Base-by-base conservation (phyloP, 495 filamentous ascomycete genomes). In the Entonaema liquescens region DNA sequence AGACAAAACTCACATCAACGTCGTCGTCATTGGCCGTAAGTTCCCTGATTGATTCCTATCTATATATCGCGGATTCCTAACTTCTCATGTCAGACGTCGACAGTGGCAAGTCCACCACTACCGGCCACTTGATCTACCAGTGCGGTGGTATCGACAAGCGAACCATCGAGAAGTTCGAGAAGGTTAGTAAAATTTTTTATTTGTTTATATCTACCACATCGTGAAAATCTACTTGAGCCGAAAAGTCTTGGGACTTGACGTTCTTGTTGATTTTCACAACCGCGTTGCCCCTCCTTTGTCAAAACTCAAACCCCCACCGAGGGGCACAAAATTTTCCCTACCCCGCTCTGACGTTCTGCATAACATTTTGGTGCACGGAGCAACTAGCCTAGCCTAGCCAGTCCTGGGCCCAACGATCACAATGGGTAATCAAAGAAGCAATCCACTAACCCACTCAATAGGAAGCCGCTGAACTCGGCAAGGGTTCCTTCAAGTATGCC, bases 161-260 rank as follows among this genome's bases (percentile, higher is more conserved):
- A 95, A 98, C 96, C 82, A 99, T 99, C 81, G 96, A 99, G 91
- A 99, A 99, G 91, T 99, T 99, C 89, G 95, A 99, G 93, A 99
- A 99, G 92, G 92, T 95, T 80, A 83, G 89, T 80, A 68, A 62
- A 62, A 40, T 57, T 36, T 28, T 21, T 8, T 47, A 11, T 40
- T 12, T 57, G n/a, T 57, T 17, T 35, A 53, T 49, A 63, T 23
- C 25, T 66, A 47, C 50, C 29, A 60, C 23, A 62, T 67, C 31
- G 64, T 44, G 53, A 56, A 56, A 28, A 44, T 61, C 74, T 59
- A 21, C 74, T 21, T 21, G 8, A 47, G 21, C 9, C 19, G 19
- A 47, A 9, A 12, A 21, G 19, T 23, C 42, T 47, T 21, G 21
- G 42, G 31, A 60, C 19, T 55, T 21, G 33, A 21, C 23, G 12